Conservation (phyloP, 169 alveolate species). For the Cryptosporidium bovis region DNA sequence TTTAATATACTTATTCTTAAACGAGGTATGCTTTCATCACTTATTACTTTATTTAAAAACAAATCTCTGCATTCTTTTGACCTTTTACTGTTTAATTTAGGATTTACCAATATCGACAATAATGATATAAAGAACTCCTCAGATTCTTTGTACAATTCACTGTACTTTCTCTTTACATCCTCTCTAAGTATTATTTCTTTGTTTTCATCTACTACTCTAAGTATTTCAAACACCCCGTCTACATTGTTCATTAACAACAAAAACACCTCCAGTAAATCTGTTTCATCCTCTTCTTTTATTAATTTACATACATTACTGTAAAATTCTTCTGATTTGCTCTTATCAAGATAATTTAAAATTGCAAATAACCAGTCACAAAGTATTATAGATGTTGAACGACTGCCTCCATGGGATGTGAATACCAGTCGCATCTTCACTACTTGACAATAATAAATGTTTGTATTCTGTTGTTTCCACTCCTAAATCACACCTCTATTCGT, state of each 20-base stretch:
- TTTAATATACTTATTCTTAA: constrained; percentile 39
- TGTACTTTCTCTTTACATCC: constrained; percentile 37
- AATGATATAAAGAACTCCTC: constrained; percentile 59
- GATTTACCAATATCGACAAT: constrained; percentile 41
- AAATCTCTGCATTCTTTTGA: constrained; percentile 6
- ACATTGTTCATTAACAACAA: neutral
- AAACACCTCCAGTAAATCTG: constrained; percentile 11
- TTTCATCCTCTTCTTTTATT: constrained; percentile 25
- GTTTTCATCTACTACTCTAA: constrained; percentile 18
- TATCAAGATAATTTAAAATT: constrained; percentile 37
- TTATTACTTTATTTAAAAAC: constrained; percentile 27
- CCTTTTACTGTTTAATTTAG: constrained; percentile 11
- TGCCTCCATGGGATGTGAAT: constrained; percentile 31
- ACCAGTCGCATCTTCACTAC: constrained; percentile 38
- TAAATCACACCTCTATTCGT: too few species aligned
- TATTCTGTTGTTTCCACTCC: too few species aligned
- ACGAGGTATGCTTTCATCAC: neutral
- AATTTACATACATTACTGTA: constrained; percentile 44
- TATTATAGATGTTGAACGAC: constrained; percentile 53
- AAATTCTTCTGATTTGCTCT: constrained; percentile 14
- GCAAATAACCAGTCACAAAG: constrained; percentile 68
- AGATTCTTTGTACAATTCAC: constrained; percentile 58
- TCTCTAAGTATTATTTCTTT: constrained; percentile 45
- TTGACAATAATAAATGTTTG: too few species aligned
- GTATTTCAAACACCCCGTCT: constrained; percentile 46